Base-by-base conservation (phyloP, 495 filamentous ascomycete genomes). In the Polyplosphaeria fusca region DNA sequence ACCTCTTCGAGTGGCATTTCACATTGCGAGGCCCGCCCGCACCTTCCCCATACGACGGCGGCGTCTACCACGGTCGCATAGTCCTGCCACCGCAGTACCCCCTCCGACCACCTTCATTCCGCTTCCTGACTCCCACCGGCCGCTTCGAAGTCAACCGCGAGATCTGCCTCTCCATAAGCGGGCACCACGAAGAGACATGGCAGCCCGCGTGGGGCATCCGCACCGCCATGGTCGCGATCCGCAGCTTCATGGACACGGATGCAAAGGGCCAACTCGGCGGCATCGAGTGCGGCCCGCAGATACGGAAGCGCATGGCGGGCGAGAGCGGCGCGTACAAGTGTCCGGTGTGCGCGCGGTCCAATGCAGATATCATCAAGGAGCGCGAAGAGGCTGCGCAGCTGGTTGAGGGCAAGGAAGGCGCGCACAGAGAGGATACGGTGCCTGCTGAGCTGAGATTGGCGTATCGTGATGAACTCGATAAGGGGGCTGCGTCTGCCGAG, bases 1-100 rank as follows among this genome's bases (percentile, higher is more conserved):
- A 96, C 74, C 86, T 98, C 57, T 95, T 95, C 76, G 92, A 96
- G 76, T 98, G 93, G 93, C 93, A 98, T 79, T 98, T 98, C 80
- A 98, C 93, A 0, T 74, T 98, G n/a, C 82, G 83, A 44, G 93
- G 93, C 0, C 93, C 93, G 0, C 93, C 93, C 0, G 75, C 79
- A 9, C 86, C 88, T 19, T 80, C 82, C n/a, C 79, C 86, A 26
- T 98, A 92, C 77, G 77, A 82, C 18, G 62, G 67, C 7, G 93
- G 93, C 20, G 79, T 95, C 64, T 98, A 98, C 77, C 93, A 98
- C 74, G 93, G 93, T 40, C 89, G 92, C 65, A 98, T 98, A 69
- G 78, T 89, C 32, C 84, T 98, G 16, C 93, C 93, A 5, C 79
- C 89, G 0, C 77, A 83, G 5, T 98, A 98, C 73, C 93, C 93